phyloP scores from a whole-genome alignment of 2,329 filamentous ascomycete species.

The Coleophoma eucalyptorum region DNA sequence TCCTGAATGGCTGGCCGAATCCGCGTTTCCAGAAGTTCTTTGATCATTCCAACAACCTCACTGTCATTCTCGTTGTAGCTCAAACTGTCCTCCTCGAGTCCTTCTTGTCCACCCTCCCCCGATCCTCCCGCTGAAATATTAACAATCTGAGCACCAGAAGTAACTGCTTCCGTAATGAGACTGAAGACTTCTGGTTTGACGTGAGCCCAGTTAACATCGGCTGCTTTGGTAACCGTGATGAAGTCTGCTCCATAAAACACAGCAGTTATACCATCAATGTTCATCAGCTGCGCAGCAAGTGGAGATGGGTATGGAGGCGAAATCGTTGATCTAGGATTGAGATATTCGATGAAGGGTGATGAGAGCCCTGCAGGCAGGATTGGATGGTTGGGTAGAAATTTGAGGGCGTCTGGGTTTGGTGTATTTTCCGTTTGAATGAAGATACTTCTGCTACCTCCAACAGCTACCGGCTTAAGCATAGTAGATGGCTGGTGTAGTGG shows the following conservation, averaged over 20 bases:
- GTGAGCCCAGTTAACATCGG: slow-evolving; percentile 87
- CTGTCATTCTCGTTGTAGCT: slow-evolving; percentile 86
- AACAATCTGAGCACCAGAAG: slow-evolving; percentile 77
- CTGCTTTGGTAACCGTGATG: slow-evolving; percentile 92
- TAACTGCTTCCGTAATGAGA: slow-evolving; percentile 89
- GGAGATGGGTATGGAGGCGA: slow-evolving; percentile 87
- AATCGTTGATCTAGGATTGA: slow-evolving; percentile 83
- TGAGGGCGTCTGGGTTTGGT: slow-evolving; percentile 91
- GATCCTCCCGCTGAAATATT: slow-evolving; percentile 61
- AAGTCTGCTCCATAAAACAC: slow-evolving; percentile 95
- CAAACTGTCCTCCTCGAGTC: slow-evolving; percentile 61
- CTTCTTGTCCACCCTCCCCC: slow-evolving; percentile 43
- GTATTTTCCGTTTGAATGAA: slow-evolving; percentile 98
- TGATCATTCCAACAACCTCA: slow-evolving; percentile 97
- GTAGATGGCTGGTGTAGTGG: slow-evolving; percentile 35
- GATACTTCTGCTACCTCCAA: slow-evolving; percentile 62
- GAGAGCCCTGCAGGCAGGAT: slow-evolving; percentile 73
- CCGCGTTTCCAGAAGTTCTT: slow-evolving; percentile 91
- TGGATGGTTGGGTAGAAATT: slow-evolving; percentile 88
- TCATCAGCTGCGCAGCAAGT: slow-evolving; percentile 84
- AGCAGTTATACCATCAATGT: slow-evolving; percentile 88
- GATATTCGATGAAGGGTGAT: slow-evolving; percentile 85
- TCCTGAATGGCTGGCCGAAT: slow-evolving; percentile 96
- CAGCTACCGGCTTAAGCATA: slow-evolving; percentile 32
- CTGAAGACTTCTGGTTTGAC: slow-evolving; percentile 94